phyloP scores from a whole-genome alignment of 805 yeast genomes.

The Hanseniaspora guilliermondii region DNA sequence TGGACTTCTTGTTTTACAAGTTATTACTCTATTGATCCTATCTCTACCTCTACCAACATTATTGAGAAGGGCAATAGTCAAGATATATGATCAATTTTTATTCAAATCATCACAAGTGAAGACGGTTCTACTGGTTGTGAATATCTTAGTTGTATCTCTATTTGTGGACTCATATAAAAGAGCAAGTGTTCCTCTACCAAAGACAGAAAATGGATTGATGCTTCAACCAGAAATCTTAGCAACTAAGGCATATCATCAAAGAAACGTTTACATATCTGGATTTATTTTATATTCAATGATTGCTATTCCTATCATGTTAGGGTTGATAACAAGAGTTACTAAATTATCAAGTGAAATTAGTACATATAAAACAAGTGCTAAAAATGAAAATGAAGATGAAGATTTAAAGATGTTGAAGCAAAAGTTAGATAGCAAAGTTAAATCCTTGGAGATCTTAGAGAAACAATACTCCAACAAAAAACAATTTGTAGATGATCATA shows the following conservation, averaged over 20 bases:
- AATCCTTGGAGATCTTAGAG: slow-evolving; percentile 36
- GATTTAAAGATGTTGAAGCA: slow-evolving; percentile 29
- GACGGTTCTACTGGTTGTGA: slow-evolving; percentile 34
- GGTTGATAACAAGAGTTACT: slow-evolving; percentile 41
- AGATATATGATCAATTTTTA: slow-evolving; percentile 26
- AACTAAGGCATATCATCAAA: slow-evolving; percentile 48
- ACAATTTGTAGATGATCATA: slow-evolving; percentile 32
- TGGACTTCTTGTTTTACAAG: slow-evolving; percentile 38
- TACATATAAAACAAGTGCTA: slow-evolving; percentile 17
- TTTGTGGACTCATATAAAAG: slow-evolving; percentile 45
- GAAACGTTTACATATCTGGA: slow-evolving; percentile 52
- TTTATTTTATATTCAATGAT: slow-evolving; percentile 45
- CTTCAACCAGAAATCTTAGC: slow-evolving; percentile 42
- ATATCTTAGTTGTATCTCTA: slow-evolving; percentile 35
- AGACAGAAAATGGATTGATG: slow-evolving; percentile 10
- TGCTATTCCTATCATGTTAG: slow-evolving; percentile 43
- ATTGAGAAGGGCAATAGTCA: slow-evolving; percentile 34
- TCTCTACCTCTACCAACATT: slow-evolving; percentile 45
- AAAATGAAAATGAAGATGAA: slow-evolving; percentile 19
- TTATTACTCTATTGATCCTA: slow-evolving; percentile 36
- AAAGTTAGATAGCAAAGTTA: slow-evolving; percentile 25
- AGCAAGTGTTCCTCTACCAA: slow-evolving; percentile 26
- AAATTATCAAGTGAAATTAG: slow-evolving; percentile 30
- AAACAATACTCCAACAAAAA: slow-evolving; percentile 37
- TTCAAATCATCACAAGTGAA: slow-evolving; percentile 32